phyloP scores from a whole-genome alignment of 768 basidiomycete species.

The Agaricus bisporus region DNA sequence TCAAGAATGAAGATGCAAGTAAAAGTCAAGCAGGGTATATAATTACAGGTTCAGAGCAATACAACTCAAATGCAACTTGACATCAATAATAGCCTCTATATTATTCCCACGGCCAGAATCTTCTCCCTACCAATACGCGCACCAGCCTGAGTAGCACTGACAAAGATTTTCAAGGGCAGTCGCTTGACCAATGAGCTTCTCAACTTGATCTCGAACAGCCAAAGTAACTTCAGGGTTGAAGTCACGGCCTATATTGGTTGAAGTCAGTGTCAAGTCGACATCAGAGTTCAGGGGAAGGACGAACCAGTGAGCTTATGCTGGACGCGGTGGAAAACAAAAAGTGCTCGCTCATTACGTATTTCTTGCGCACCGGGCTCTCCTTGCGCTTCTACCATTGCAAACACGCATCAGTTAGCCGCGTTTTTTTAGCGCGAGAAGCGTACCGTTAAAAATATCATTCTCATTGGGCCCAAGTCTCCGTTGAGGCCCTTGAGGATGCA shows the following conservation, averaged over 20 bases:
- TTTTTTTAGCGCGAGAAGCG: background rate
- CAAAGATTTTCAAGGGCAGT: slow-evolving; percentile 93
- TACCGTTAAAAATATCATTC: slow-evolving; percentile 91
- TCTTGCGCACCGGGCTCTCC: slow-evolving; percentile 68
- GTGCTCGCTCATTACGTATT: slow-evolving; percentile 84
- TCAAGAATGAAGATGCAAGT: background rate
- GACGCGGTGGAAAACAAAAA: slow-evolving; percentile 91
- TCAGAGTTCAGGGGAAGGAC: slow-evolving; percentile 11
- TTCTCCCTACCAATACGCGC: slow-evolving; percentile 77
- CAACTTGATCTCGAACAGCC: slow-evolving; percentile 76
- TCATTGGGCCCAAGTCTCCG: slow-evolving; percentile 88
- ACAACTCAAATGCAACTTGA: background rate
- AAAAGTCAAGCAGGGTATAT: slow-evolving; percentile 5
- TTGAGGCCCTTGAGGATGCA: slow-evolving; percentile 72
- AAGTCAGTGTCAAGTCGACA: background rate
- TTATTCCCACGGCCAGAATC: slow-evolving; percentile 1
- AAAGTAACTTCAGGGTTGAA: slow-evolving; percentile 82
- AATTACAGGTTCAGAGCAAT: slow-evolving; percentile 9
- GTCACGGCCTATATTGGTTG: slow-evolving; percentile 61
- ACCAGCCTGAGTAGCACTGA: slow-evolving; percentile 97
- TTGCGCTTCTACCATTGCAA: slow-evolving; percentile 27
- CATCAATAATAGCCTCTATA: slow-evolving; percentile 5
- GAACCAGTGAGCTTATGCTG: slow-evolving; percentile 90
- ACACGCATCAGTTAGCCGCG: background rate
- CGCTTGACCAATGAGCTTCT: slow-evolving; percentile 88